Evolutionary conservation across 805 yeast genomes (phyloP).

Genomic region (Ogataea nitratoaversa): DNA sequence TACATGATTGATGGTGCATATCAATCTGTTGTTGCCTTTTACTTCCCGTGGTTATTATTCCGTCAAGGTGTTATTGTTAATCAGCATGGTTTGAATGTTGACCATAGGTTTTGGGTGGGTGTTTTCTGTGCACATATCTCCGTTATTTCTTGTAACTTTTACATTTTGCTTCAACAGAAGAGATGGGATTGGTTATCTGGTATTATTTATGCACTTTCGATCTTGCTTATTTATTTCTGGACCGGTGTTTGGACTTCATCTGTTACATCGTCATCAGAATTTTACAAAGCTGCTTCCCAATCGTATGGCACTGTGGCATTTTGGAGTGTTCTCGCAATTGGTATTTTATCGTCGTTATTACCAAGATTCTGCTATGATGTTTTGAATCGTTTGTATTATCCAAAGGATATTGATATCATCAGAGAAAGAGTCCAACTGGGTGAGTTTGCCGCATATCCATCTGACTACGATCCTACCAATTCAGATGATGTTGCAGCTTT

Average conservation of each 20-base stretch:
- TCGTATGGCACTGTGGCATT: slow-evolving; percentile 56
- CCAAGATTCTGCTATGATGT: slow-evolving; percentile 59
- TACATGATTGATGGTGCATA: slow-evolving; percentile 69
- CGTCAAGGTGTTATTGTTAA: slow-evolving; percentile 39
- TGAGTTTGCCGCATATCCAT: slow-evolving; percentile 44
- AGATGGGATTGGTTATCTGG: slow-evolving; percentile 76
- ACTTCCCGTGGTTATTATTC: slow-evolving; percentile 60
- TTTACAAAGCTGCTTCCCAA: slow-evolving; percentile 61
- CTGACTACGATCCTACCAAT: slow-evolving; percentile 51
- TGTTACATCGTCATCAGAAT: slow-evolving; percentile 45
- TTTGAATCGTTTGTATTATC: slow-evolving; percentile 47
- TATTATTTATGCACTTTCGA: slow-evolving; percentile 49
- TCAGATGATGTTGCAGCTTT: slow-evolving; percentile 25
- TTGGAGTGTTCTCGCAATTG: slow-evolving; percentile 63
- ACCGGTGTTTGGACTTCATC: slow-evolving; percentile 72
- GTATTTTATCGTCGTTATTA: slow-evolving; percentile 48
- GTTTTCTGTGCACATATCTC: slow-evolving; percentile 55
- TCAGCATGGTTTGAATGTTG: slow-evolving; percentile 47
- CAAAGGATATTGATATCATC: slow-evolving; percentile 66
- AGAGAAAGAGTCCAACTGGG: slow-evolving; percentile 58
- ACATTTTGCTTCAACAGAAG: slow-evolving; percentile 62
- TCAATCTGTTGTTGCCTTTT: slow-evolving; percentile 67
- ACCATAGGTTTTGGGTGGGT: slow-evolving; percentile 73
- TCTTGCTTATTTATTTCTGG: slow-evolving; percentile 64
- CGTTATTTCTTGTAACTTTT: slow-evolving; percentile 60